Percentiles rank a stretch among this genome's conserved stretches.
phyloP scores from a whole-genome alignment of 148 eudicot genomes.

The Fagopyrum tataricum region DNA sequence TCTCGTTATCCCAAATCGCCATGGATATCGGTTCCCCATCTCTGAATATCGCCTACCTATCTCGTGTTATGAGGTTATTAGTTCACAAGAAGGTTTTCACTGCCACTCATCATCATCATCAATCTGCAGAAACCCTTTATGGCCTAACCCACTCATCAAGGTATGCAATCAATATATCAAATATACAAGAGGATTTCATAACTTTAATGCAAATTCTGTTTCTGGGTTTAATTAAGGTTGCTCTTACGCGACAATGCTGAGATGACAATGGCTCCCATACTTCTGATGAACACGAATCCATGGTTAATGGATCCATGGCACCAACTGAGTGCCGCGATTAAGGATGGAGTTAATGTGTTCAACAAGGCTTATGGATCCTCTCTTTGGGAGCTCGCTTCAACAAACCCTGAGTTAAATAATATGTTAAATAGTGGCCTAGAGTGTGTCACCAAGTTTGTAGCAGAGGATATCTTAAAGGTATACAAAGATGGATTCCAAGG shows the following conservation, averaged over 20 bases:
- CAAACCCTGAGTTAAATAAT: conserved; percentile 22
- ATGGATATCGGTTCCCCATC: too few species aligned
- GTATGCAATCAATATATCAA: too few species aligned
- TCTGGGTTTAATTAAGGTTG: background rate
- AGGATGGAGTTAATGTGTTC: conserved; percentile 26
- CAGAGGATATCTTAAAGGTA: conserved; percentile 15
- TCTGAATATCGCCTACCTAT: too few species aligned
- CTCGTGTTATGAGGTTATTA: too few species aligned
- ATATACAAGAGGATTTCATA: too few species aligned
- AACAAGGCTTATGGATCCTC: conserved; percentile 27
- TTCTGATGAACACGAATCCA: conserved; percentile 23
- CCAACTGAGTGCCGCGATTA: conserved; percentile 20
- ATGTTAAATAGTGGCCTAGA: conserved; percentile 38
- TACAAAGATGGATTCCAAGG: conserved; percentile 33
- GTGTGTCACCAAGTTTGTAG: conserved; percentile 27
- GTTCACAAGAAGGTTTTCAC: too few species aligned
- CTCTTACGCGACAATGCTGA: conserved; percentile 19
- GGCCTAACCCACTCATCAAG: too few species aligned
- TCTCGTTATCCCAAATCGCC: too few species aligned
- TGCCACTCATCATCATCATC: too few species aligned
- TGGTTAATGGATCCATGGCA: conserved; percentile 17
- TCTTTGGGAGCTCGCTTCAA: conserved; percentile 31
- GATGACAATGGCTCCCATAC: conserved; percentile 33
- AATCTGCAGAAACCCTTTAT: too few species aligned
- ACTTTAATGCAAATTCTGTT: too few species aligned